Evolutionary conservation across 345 rosid genomes (phyloP), one percentile per base, ranked within the genome.

Genomic region (Lenwebbia sp.): DNA sequence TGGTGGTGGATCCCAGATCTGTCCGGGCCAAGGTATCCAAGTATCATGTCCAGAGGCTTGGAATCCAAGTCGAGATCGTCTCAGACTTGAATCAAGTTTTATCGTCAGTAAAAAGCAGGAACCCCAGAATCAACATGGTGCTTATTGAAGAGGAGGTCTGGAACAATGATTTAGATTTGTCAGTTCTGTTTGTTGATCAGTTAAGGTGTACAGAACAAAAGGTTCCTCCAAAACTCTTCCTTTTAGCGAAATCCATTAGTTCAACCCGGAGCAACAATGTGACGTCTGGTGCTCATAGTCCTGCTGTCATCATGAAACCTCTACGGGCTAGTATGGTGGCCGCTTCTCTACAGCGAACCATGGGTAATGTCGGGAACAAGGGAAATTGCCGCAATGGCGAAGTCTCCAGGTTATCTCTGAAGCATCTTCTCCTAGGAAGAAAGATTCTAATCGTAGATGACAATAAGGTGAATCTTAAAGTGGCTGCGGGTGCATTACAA

Each of bases 401-500:
- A 89, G 91, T 92, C 56, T 90, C 96, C 58, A 87, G 92, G 83
- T 83, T 88, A 78, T 89, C 92, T 53, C 94, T 95, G 49, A 87
- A 90, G 76, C 90, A 86, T 92, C 97, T 96, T 90, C 97, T 96
- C 41, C 92, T 54, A 33, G 98, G 98, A 58, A 92, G 95, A 85
- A 97, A 91, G 87, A 95, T 97, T 83, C 90, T 96, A 62, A 88
- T 95, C 15, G 97, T 97, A 51, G 99, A 97, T 83, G 99, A 97
- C 88, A 97, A 97, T 86, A 85, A 84, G 26, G 98, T 96, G 89
- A 97, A 97, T 89, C 98, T 95, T 55, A 95, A 88, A 90, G 98
- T 97, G 83, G 99, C 99, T 83, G 97, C 92, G 8, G 96, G 94
- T 88, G 99, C 98, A 84, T 91, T 97, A 92, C 96, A 90, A 84